Conservation (phyloP, 2,329 filamentous ascomycete species). For the Thelonectria blattea region DNA sequence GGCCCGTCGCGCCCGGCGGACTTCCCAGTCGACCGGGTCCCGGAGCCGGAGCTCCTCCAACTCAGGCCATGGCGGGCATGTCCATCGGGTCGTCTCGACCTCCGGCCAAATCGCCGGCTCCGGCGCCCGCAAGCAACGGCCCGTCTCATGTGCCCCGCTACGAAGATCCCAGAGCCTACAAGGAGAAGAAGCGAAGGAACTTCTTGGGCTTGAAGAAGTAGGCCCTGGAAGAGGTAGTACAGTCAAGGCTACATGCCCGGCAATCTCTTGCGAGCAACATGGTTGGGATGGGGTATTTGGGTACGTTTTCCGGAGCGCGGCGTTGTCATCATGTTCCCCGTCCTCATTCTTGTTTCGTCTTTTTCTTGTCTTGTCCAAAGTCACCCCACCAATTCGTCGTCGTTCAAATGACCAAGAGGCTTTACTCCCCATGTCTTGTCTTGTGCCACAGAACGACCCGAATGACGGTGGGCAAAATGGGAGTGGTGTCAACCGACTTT, state of each 20-base stretch:
- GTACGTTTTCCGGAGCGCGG: conserved; percentile 28
- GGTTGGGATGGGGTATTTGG: conserved; percentile 13
- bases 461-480: background rate
- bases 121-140: conserved; percentile 31
- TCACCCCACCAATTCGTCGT: background rate
- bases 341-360: conserved; percentile 18
- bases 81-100: conserved; percentile 46
- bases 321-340: conserved; percentile 26
- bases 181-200: conserved; percentile 68
- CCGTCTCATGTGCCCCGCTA: conserved; percentile 28
- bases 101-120: conserved; percentile 32
- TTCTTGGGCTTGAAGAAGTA: conserved; percentile 67
- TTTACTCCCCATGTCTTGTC: background rate
- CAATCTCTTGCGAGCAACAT: background rate
- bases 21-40: conserved; percentile 35
- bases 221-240: conserved; percentile 32
- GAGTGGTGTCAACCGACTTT: background rate
- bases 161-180: conserved; percentile 52
- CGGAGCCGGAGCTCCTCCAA: conserved; percentile 48
- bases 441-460: background rate
- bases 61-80: conserved; percentile 62
- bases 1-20: conserved; percentile 34
- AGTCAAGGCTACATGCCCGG: background rate
- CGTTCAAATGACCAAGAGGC: background rate
- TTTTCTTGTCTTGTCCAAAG: conserved; percentile 2